Percentiles rank a stretch among this genome's conserved stretches.
phyloP scores from a whole-genome alignment of 2,329 filamentous ascomycete species.

The Aspergillus ibericus region DNA sequence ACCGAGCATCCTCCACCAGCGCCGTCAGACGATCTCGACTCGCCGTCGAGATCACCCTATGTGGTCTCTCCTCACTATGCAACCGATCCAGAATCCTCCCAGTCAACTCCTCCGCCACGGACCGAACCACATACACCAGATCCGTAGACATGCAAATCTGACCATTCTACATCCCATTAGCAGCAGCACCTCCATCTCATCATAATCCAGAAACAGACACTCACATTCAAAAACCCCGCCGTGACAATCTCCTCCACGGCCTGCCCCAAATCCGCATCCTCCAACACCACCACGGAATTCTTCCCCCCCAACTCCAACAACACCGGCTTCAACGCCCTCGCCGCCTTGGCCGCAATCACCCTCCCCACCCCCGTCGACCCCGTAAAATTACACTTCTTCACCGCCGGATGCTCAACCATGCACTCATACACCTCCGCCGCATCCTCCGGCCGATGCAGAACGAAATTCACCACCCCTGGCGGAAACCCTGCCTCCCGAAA shows the following conservation, averaged over 20 bases:
- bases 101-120: background rate
- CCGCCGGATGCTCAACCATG: conserved; percentile 38
- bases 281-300: conserved; percentile 42
- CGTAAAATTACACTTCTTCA: conserved; percentile 49
- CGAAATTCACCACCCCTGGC: conserved; percentile 42
- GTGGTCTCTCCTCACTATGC: background rate
- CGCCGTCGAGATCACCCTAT: background rate
- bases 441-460: conserved; percentile 35
- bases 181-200: background rate
- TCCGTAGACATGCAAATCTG: conserved; percentile 83
- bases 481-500: conserved; percentile 48
- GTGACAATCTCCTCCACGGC: conserved; percentile 33
- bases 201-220: background rate
- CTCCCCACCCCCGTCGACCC: conserved; percentile 46
- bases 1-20: conserved; percentile 48
- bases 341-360: conserved; percentile 41
- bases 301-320: conserved; percentile 53
- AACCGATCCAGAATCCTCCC: background rate
- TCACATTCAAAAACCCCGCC: conserved; percentile 32
- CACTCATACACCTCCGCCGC: conserved; percentile 36
- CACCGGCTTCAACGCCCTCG: conserved; percentile 46
- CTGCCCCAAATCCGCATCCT: conserved; percentile 46
- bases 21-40: conserved; percentile 15
- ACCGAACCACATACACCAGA: conserved; percentile 57
- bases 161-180: conserved; percentile 44